Percentiles rank a stretch among this genome's conserved stretches.
Conservation (phyloP, 768 basidiomycete genomes). For the Mycena rebaudengoi region DNA sequence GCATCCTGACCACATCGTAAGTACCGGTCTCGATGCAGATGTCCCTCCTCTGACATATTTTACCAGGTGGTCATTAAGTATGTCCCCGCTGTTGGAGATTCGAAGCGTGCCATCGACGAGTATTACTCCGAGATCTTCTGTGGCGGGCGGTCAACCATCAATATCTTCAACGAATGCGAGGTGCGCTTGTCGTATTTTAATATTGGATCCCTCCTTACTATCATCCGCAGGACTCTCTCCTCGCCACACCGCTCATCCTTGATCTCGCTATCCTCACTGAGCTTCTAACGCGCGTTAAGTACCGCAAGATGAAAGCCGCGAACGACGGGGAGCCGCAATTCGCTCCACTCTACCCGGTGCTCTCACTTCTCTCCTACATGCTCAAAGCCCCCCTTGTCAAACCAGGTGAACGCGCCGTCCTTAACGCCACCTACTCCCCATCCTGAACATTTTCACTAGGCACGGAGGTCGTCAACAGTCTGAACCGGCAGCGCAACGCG, state of each 20-base stretch:
- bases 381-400: constrained; percentile 96
- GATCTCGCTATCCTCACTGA: constrained; percentile 94
- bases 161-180: constrained; percentile 98
- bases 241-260: constrained; percentile 95
- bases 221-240: constrained; percentile 78
- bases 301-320: constrained; percentile 61
- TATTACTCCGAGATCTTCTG: constrained; percentile 98
- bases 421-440: too few relatives aligned
- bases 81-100: constrained; percentile 95
- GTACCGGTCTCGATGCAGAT: not conserved
- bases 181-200: constrained; percentile 44
- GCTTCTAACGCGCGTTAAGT: constrained; percentile 90
- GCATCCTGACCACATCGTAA: constrained; percentile 91
- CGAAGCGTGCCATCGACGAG: constrained; percentile 98
- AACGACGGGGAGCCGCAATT: constrained; percentile 63
- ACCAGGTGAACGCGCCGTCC: constrained; percentile 45
- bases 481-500: constrained; percentile 93
- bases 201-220: not conserved
- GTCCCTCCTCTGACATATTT: not conserved
- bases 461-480: constrained; percentile 92
- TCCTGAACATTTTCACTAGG: constrained; percentile 41
- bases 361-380: constrained; percentile 96
- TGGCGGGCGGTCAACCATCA: constrained; percentile 92
- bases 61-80: constrained; percentile 87
- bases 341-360: constrained; percentile 86